Conservation (phyloP, 73 alveolate species). For the Blepharisma japonicum region DNA sequence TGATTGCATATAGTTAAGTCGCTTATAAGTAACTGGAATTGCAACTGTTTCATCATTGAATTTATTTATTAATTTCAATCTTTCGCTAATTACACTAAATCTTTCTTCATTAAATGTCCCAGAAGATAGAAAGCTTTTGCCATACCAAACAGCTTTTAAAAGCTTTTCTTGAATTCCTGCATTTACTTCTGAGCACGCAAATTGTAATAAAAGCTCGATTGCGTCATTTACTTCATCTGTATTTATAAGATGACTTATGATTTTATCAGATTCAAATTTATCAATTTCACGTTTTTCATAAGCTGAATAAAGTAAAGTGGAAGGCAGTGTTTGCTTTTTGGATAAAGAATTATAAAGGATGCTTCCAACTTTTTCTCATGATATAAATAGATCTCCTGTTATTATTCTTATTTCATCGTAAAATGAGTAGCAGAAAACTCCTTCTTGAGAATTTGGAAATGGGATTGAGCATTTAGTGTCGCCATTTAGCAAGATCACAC, state of each 20-base stretch:
- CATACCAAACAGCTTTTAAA: background rate
- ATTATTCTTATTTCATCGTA: background rate
- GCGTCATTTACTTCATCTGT: background rate
- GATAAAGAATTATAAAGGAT: background rate
- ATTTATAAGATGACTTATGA: background rate
- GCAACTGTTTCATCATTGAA: background rate
- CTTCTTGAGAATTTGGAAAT: background rate
- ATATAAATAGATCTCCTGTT: background rate
- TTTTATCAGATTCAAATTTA: background rate
- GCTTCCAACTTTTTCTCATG: background rate
- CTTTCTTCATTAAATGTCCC: background rate
- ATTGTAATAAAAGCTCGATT: background rate
- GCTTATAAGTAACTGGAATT: background rate
- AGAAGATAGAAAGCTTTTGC: background rate
- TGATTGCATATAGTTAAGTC: background rate
- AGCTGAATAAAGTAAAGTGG: slow-evolving; percentile 2
- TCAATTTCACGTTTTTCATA: background rate
- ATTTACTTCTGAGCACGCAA: background rate
- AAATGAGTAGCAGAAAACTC: background rate
- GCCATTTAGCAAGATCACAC: background rate
- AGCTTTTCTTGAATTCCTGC: background rate
- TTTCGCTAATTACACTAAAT: background rate
- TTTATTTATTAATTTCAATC: background rate
- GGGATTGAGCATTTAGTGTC: background rate
- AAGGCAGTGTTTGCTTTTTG: background rate